These are phyloP conservation scores for Aspergillus nanangensis DNA, from an alignment of 495 filamentous ascomycete genomes.

Conservation along the genomic window DNA sequence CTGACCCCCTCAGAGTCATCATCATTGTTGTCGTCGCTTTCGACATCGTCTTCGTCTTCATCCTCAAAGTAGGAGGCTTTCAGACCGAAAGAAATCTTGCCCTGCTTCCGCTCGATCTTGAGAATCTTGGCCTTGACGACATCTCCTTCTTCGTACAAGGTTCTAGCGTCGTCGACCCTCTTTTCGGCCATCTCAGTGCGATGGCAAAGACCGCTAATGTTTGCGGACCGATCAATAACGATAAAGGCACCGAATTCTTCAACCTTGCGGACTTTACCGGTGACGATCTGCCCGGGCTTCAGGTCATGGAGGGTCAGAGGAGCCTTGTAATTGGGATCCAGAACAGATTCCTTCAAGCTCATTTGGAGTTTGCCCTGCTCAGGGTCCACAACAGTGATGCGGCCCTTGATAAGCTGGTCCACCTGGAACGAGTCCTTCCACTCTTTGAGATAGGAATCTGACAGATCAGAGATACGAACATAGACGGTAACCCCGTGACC, in stretches of 20 bases:
- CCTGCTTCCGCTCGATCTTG: constrained; percentile 66
- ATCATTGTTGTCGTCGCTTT: constrained; percentile 46
- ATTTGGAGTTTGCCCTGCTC: constrained; percentile 70
- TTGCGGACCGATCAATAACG: constrained; percentile 74
- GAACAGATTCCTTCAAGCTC: constrained; percentile 76
- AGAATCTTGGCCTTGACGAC: constrained; percentile 84
- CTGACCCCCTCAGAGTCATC: constrained; percentile 42
- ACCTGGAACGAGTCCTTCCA: constrained; percentile 88
- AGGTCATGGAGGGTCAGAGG: constrained; percentile 66
- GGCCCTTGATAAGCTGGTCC: constrained; percentile 85
- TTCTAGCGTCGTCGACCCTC: constrained; percentile 69
- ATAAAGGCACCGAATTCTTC: constrained; percentile 95
- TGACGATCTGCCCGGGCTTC: constrained; percentile 72
- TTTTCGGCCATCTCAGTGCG: constrained; percentile 84
- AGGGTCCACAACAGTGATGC: constrained; percentile 63
- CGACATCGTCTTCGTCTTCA: constrained; percentile 55
- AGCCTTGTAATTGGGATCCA: constrained; percentile 74
- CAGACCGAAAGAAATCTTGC: constrained; percentile 79
- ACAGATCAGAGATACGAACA: constrained; percentile 80
- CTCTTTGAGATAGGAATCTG: constrained; percentile 86
- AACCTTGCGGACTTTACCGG: constrained; percentile 85
- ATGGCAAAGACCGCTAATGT: constrained; percentile 91
- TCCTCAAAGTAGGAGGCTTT: constrained; percentile 88
- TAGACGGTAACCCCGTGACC: constrained; percentile 76
- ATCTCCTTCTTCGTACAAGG: constrained; percentile 84